Evolutionary conservation across 2,329 filamentous ascomycete genomes (phyloP).

Genomic region (Penicillium sp.): DNA sequence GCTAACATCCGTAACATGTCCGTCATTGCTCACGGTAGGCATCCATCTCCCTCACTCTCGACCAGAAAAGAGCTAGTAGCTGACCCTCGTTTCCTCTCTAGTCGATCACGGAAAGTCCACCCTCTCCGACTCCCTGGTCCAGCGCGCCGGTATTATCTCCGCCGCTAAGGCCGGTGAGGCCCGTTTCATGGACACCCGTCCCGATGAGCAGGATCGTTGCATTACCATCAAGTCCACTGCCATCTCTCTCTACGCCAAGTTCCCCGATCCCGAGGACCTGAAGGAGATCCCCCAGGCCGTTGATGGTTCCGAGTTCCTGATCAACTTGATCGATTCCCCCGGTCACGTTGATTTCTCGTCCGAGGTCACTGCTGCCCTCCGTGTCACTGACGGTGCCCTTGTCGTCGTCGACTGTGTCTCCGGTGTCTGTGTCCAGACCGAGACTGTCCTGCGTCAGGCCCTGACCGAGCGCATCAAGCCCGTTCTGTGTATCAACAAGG

Average conservation of each 20-base stretch:
- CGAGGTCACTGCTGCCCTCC: conserved; percentile 97
- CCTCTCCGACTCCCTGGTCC: conserved; percentile 97
- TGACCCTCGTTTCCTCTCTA: conserved; percentile 28
- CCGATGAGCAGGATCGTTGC: conserved; percentile 98
- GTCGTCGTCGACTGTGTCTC: conserved; percentile 99
- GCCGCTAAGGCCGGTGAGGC: conserved; percentile 94
- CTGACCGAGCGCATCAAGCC: conserved; percentile 99
- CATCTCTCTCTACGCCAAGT: conserved; percentile 92
- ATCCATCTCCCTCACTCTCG: background rate
- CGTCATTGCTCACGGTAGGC: conserved; percentile 93
- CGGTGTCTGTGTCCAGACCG: conserved; percentile 99
- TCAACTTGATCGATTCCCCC: conserved; percentile 99
- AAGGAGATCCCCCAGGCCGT: conserved; percentile 92
- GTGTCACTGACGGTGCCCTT: conserved; percentile 99
- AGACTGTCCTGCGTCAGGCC: conserved; percentile 98
- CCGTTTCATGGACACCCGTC: conserved; percentile 93
- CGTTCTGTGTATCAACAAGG: conserved; percentile 99
- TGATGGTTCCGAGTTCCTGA: conserved; percentile 93
- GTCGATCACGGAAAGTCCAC: conserved; percentile 99
- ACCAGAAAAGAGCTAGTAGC: background rate
- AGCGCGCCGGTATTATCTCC: conserved; percentile 99
- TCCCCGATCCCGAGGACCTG: conserved; percentile 77
- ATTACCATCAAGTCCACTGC: conserved; percentile 99
- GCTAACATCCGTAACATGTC: conserved; percentile 89
- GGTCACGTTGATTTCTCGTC: conserved; percentile 99